A percentile compares a stretch with the other conserved stretches of the same genome.
Conservation (phyloP, 225 moss, liverwort and hornwort genomes). For the Bryum argenteum region DNA sequence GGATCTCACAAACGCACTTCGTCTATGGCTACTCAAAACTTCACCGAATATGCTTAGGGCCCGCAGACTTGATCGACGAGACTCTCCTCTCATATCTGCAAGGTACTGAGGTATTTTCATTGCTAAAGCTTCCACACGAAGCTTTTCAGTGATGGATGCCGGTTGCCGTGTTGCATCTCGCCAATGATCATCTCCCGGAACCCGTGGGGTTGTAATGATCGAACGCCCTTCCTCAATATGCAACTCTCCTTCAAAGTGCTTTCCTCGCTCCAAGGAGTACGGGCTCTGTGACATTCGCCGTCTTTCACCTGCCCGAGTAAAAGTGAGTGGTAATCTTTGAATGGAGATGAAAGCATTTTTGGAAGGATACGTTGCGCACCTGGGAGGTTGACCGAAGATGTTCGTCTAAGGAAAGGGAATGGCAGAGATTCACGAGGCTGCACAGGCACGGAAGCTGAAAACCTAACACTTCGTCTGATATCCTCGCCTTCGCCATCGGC, state of each 20-base stretch:
- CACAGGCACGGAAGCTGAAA: slow-evolving; percentile 38
- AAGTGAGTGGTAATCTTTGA: background rate
- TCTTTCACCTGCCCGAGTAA: slow-evolving; percentile 28
- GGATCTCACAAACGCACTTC: slow-evolving; percentile 68
- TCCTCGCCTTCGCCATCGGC: slow-evolving; percentile 21
- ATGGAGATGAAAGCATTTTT: background rate
- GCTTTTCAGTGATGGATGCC: slow-evolving; percentile 44
- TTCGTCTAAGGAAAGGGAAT: slow-evolving; percentile 43
- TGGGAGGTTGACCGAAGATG: slow-evolving; percentile 30
- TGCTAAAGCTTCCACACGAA: slow-evolving; percentile 43
- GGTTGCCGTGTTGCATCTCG: slow-evolving; percentile 29
- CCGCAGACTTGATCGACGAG: slow-evolving; percentile 51
- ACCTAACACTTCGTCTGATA: slow-evolving; percentile 29
- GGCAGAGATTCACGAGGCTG: slow-evolving; percentile 45
- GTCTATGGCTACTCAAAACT: slow-evolving; percentile 47
- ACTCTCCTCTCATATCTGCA: slow-evolving; percentile 62
- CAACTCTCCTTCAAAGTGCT: slow-evolving; percentile 41
- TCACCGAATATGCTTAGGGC: slow-evolving; percentile 59
- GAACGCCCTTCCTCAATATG: slow-evolving; percentile 35
- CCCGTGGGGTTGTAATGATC: slow-evolving; percentile 47
- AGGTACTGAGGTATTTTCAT: slow-evolving; percentile 70
- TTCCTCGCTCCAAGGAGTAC: slow-evolving; percentile 23
- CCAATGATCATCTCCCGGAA: slow-evolving; percentile 48
- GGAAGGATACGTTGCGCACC: slow-evolving; percentile 15
- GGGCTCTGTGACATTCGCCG: slow-evolving; percentile 21